Base-by-base conservation (phyloP, 129 eudicot species). In the Chrysanthemum makinoi region DNA sequence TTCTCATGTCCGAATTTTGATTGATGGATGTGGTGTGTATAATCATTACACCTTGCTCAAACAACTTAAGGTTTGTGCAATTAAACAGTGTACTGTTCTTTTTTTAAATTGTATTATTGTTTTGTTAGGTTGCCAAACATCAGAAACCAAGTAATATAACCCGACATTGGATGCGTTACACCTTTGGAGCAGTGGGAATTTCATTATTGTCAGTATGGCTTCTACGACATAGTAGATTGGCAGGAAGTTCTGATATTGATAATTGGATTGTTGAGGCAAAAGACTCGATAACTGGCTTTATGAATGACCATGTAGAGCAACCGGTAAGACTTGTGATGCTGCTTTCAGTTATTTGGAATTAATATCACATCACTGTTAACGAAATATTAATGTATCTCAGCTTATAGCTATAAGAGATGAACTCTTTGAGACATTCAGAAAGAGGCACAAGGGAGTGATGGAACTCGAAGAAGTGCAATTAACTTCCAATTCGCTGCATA, bases 371-470 rank as follows among this genome's bases (percentile, higher is more conserved):
- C 19, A 49, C 6, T 56, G 56, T 52, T 74, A 62, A 75, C 75
- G 72, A 49, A 28, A 43, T 62, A 55, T 74, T 69, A 62, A 19
- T 73, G 19, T 20, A 53, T 75, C 39, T 62, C 84, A 94, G 99
- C 78, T 94, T 68, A 53, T 94, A 55, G 81, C 99, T 51, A 90
- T 94, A 62, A 79, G 99, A 79, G 97, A 94, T 77, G 99, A 94
- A 77, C 99, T 94, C 64, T 94, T 94, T 60, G 97, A 94, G 83
- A 94, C 99, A 58, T 94, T 94, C 59, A 84, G 92, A 79, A 90
- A 90, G 73, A 90, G 99, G 83, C 96, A 94, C 69, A 94, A 60
- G 80, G 96, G 99, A 76, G 97, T 82, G 54, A 94, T 94, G 96
- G 97, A 90, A 63, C 85, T 81, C 13, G 99, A 90, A 80, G 99